A percentile compares a stretch with the other conserved stretches of the same genome.
Evolutionary conservation across 305 asterid species (phyloP).

Genomic region (Petunia hybrid): DNA sequence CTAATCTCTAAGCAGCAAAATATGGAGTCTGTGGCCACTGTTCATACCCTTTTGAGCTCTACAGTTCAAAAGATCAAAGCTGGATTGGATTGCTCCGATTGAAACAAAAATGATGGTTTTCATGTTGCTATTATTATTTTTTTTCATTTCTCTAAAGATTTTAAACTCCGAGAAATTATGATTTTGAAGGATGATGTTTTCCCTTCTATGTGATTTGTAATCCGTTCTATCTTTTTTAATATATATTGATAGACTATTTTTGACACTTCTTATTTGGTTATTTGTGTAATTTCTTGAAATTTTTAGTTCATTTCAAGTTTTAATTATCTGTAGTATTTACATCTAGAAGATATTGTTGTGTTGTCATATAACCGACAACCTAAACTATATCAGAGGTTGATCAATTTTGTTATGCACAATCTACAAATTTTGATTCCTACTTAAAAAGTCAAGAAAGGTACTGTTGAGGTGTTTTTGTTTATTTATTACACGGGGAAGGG

Average conservation of each 20-base stretch:
- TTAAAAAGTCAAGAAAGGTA: no score
- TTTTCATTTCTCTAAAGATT: neutral
- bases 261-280: neutral
- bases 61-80: slow-evolving; percentile 53
- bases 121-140: neutral
- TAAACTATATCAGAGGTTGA: no score
- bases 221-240: neutral
- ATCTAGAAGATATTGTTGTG: no score
- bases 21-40: slow-evolving; percentile 57
- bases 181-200: slow-evolving; percentile 24
- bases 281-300: neutral
- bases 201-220: slow-evolving; percentile 7
- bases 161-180: neutral
- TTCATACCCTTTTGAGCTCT: slow-evolving; percentile 56
- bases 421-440: no score
- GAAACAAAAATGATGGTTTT: slow-evolving; percentile 5
- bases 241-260: neutral
- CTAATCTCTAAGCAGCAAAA: slow-evolving; percentile 45
- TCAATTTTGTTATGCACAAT: no score
- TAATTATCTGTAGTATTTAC: no score
- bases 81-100: slow-evolving; percentile 43
- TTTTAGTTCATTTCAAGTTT: neutral
- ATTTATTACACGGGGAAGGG: no score
- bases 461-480: no score
- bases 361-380: no score